Evolutionary conservation across 2,329 filamentous ascomycete species (phyloP).

Genomic region (Microcera coccophila): DNA sequence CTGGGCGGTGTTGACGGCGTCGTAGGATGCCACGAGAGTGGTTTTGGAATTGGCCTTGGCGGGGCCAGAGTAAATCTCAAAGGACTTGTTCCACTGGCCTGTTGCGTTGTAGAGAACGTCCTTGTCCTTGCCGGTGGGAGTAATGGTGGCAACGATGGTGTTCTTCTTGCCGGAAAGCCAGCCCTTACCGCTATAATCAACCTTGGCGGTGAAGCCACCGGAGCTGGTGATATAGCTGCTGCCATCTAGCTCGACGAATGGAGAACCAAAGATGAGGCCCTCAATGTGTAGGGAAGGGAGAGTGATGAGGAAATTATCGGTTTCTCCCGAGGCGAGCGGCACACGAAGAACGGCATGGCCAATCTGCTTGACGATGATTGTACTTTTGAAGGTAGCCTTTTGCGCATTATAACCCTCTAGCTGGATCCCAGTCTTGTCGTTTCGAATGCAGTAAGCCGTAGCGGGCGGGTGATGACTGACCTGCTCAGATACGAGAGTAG

Average conservation of each 20-base stretch:
- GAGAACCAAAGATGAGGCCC: conserved; percentile 78
- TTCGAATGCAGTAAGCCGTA: conserved; percentile 90
- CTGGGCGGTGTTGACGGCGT: conserved; percentile 53
- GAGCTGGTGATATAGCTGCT: conserved; percentile 82
- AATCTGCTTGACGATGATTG: conserved; percentile 92
- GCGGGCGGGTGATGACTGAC: conserved; percentile 92
- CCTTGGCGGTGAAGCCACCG: conserved; percentile 79
- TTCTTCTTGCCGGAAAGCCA: conserved; percentile 98
- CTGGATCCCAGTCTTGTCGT: conserved; percentile 74
- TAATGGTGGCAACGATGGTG: conserved; percentile 72
- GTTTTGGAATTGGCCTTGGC: conserved; percentile 47
- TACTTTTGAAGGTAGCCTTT: conserved; percentile 89
- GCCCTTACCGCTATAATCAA: conserved; percentile 90
- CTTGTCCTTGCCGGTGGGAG: conserved; percentile 66
- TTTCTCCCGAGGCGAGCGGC: conserved; percentile 42
- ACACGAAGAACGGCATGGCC: conserved; percentile 82
- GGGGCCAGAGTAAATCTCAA: conserved; percentile 68
- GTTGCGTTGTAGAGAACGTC: conserved; percentile 75
- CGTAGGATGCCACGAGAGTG: conserved; percentile 56
- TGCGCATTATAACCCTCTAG: conserved; percentile 92
- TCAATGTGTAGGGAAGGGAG: conserved; percentile 91
- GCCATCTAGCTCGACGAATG: conserved; percentile 87
- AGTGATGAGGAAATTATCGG: conserved; percentile 82
- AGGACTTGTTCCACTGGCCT: conserved; percentile 85
- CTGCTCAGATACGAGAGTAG: conserved; percentile 87